A percentile compares a stretch with the other conserved stretches of the same genome.
Evolutionary conservation across 768 basidiomycete genomes (phyloP).

Genomic region (Lactifluus rugatus): DNA sequence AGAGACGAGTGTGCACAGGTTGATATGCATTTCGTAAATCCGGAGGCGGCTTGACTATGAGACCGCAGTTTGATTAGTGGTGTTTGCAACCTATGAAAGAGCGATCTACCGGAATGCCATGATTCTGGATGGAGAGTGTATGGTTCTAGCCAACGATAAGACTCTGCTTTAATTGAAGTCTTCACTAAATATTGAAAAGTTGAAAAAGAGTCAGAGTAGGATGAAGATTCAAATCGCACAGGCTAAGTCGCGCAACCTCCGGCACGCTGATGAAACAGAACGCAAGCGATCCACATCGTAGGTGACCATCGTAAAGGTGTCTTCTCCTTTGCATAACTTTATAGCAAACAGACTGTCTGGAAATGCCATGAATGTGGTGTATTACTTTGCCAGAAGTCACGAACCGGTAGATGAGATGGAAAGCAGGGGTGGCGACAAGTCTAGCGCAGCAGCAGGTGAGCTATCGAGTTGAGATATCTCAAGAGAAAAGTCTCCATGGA

Average conservation of each 20-base stretch:
- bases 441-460: neutral
- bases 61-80: neutral
- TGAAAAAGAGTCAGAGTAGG: neutral
- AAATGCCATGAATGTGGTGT: neutral
- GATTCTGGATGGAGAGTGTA: constrained; percentile 11
- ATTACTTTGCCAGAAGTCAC: neutral
- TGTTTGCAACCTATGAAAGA: neutral
- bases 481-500: constrained; percentile 10
- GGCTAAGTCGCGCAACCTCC: constrained; percentile 11
- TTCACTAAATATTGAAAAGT: neutral
- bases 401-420: neutral
- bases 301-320: neutral
- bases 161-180: neutral
- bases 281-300: constrained; percentile 13
- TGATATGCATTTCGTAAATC: constrained; percentile 46
- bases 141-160: constrained; percentile 14
- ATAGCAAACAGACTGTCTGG: constrained; percentile 8
- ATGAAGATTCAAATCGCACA: constrained; percentile 1
- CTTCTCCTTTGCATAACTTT: constrained; percentile 1
- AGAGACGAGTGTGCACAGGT: constrained; percentile 46
- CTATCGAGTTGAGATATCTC: constrained; percentile 13
- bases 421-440: neutral
- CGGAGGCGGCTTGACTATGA: constrained; percentile 26
- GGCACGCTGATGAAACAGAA: constrained; percentile 1
- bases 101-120: constrained; percentile 15